Percentiles rank a stretch among this genome's conserved stretches.
Evolutionary conservation across 129 eudicot genomes (phyloP).

Genomic region (Pulicaria dysenterica): DNA sequence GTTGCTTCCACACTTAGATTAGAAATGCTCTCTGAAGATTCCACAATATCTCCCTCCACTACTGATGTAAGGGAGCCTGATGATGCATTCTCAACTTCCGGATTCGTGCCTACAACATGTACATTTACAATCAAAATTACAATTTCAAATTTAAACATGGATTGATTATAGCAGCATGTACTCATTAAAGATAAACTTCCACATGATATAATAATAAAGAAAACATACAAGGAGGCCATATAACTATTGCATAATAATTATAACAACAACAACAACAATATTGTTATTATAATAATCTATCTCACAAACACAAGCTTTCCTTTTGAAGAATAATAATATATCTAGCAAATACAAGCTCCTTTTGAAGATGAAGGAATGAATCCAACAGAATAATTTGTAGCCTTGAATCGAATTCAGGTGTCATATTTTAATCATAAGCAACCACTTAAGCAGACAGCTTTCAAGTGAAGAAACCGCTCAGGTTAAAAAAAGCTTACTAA

Average conservation of each 20-base stretch:
- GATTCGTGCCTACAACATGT: conserved; percentile 15
- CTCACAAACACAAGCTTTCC: neutral
- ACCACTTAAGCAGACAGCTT: neutral
- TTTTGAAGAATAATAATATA: neutral
- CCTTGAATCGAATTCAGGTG: neutral
- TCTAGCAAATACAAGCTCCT: no score
- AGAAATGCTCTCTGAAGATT: conserved; percentile 21
- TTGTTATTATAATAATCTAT: neutral
- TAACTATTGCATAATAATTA: no score
- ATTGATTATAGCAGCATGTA: neutral
- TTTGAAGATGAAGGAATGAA: no score
- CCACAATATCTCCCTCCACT: conserved; percentile 7
- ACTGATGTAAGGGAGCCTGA: conserved; percentile 23
- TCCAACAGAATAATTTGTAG: no score
- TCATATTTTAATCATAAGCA: neutral
- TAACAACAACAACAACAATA: no score
- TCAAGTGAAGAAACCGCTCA: no score
- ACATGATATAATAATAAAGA: no score
- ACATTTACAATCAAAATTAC: neutral
- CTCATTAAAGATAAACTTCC: neutral
- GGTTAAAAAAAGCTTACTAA: no score
- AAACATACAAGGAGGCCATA: no score
- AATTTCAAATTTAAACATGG: neutral
- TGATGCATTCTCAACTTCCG: conserved; percentile 22
- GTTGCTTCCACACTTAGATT: conserved; percentile 8